Base-by-base conservation (phyloP, 177 flowering plant species). In the Telopea speciosissima region DNA sequence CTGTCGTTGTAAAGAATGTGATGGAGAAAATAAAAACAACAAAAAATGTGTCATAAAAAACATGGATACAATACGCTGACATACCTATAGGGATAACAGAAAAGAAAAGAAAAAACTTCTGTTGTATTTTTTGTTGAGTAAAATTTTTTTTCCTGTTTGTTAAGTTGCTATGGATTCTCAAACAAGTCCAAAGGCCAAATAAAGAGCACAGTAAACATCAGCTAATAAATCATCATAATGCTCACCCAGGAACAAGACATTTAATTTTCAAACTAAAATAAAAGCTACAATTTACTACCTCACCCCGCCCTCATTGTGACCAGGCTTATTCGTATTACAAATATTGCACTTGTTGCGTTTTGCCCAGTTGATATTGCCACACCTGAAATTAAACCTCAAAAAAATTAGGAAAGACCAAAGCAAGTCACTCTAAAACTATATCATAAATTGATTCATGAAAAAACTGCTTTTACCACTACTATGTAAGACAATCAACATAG, bases 301-400 rank as follows among this genome's bases (percentile, higher is more conserved):
- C 24, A 92, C 92, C 74, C 97, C 98, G 73, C 95, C 97, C 69
- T 90, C 97, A 80, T 79, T 92, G 68, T 78, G 83, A 77, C 98
- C 98, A 75, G 98, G 97, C 79, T 90, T 94, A 76, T 92, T 94
- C 74, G 98, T 94, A 78, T 92, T 94, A 81, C 98, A 94, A 63
- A 94, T 81, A 74, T 94, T 94, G 86, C 98, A 94, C 73, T 94
- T 92, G 54, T 71, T 68, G n/a, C 97, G 93, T 79, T 94, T 94
- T 77, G 97, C 98, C 98, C 98, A 94, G 75, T 94, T 94, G 78
- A 94, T 88, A 68, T 94, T 94, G 69, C 71, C 97, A 85, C 98
- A 94, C 98, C 98, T 94, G 81, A 67, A 81, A 58, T 24, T 73
- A 64, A 24, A 68, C 60, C 6, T 42, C 21, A 63, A 3, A 12